Percentiles rank a stretch among this genome's conserved stretches.
These are phyloP conservation scores for Triticum timopheevii DNA, from an alignment of 176 grass and related monocot species.

Conservation along the genomic window DNA sequence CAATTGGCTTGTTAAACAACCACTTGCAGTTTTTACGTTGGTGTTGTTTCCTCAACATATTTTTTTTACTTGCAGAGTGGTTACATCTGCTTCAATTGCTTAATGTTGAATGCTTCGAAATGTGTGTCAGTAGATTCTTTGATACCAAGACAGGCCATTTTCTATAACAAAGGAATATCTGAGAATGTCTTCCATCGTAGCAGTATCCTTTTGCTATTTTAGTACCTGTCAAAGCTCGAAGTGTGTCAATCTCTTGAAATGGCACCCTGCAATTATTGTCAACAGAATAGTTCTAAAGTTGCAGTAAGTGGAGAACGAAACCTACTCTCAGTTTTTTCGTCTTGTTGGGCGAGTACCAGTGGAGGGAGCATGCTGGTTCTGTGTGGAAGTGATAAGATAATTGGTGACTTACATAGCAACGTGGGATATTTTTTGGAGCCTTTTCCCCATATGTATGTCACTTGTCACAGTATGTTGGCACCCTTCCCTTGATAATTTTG, in stretches of 20 bases:
- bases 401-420: not conserved
- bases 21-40: not conserved
- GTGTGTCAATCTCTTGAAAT: conserved; percentile 24
- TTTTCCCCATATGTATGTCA: not conserved
- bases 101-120: conserved; percentile 47
- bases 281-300: not conserved
- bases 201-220: conserved; percentile 54
- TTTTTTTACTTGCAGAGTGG: conserved; percentile 52
- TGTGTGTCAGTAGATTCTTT: conserved; percentile 35
- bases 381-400: not conserved
- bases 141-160: conserved; percentile 50
- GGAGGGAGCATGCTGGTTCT: not conserved
- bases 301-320: not conserved
- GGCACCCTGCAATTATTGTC: not conserved
- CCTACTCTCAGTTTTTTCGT: not conserved
- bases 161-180: conserved; percentile 53
- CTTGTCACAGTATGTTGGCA: not conserved
- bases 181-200: conserved; percentile 45
- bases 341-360: not conserved
- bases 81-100: conserved; percentile 45
- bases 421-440: not conserved
- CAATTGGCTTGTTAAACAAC: conserved; percentile 4
- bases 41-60: conserved; percentile 16
- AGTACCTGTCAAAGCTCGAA: not conserved
- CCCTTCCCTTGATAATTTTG: not conserved